These are phyloP conservation scores for Tricholoma saponaceum DNA, from an alignment of 768 basidiomycete genomes.

Conservation along the genomic window DNA sequence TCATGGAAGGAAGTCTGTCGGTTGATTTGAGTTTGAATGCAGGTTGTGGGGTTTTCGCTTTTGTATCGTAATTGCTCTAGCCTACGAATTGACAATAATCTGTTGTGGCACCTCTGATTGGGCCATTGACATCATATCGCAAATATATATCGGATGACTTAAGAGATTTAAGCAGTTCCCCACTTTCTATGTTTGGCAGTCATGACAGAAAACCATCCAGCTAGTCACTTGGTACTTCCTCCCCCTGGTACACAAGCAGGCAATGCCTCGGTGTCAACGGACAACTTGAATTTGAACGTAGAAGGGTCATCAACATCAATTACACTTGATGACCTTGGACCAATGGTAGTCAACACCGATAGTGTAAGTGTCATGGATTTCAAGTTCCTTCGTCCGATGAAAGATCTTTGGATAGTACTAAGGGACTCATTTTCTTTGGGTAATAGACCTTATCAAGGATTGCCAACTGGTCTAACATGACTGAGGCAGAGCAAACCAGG, in stretches of 20 bases:
- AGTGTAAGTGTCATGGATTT: slow-evolving; percentile 48
- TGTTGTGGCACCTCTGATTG: not conserved
- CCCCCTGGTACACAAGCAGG: not conserved
- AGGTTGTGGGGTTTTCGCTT: not conserved
- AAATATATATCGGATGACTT: not conserved
- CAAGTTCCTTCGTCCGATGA: too few species aligned
- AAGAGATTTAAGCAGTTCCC: not conserved
- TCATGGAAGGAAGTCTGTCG: not conserved
- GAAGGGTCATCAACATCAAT: slow-evolving; percentile 29
- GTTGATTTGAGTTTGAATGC: not conserved
- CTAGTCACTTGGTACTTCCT: not conserved
- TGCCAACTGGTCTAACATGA: slow-evolving; percentile 59
- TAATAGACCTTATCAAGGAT: slow-evolving; percentile 61
- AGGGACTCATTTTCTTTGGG: not conserved
- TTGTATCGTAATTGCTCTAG: not conserved
- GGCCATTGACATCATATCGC: not conserved
- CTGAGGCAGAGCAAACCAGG: slow-evolving; percentile 51
- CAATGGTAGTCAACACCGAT: slow-evolving; percentile 66
- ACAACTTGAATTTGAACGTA: slow-evolving; percentile 3
- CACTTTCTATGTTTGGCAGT: not conserved
- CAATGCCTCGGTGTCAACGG: slow-evolving; percentile 1
- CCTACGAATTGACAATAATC: not conserved
- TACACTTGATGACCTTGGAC: slow-evolving; percentile 57
- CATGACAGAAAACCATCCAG: not conserved
- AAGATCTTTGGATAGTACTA: not conserved